Evolutionary conservation across 306 rosid species (phyloP).

Genomic region (Luffa acutangula): DNA sequence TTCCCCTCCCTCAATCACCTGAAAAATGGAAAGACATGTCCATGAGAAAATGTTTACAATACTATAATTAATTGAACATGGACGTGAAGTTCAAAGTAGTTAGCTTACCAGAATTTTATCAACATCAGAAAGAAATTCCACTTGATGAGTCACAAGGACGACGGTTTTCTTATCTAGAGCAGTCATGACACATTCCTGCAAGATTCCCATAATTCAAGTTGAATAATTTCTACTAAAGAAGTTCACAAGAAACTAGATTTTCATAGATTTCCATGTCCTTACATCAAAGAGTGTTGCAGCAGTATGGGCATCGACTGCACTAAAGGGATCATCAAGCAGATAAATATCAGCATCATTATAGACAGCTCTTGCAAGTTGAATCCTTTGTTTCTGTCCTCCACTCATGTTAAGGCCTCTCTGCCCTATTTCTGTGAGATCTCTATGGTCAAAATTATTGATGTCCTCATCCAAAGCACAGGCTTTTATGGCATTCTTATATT

Average conservation of each 20-base stretch:
- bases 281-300: constrained; percentile 57
- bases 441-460: constrained; percentile 45
- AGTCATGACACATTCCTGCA: constrained; percentile 66
- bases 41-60: neutral
- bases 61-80: neutral
- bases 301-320: constrained; percentile 87
- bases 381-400: constrained; percentile 86
- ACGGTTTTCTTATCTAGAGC: constrained; percentile 53
- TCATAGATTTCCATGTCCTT: neutral
- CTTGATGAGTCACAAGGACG: constrained; percentile 77
- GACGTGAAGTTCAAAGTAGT: neutral
- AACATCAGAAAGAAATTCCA: constrained; percentile 60
- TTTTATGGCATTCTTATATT: constrained; percentile 45
- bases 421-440: constrained; percentile 83
- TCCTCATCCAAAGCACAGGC: constrained; percentile 68
- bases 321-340: constrained; percentile 72
- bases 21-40: constrained; percentile 9
- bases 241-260: neutral
- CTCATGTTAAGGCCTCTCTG: constrained; percentile 86
- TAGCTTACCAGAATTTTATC: constrained; percentile 51
- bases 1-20: constrained; percentile 62
- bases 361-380: constrained; percentile 76
- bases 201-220: neutral
- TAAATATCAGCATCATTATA: constrained; percentile 68
- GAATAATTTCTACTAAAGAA: neutral